phyloP scores from a whole-genome alignment of 2,329 filamentous ascomycete genomes.

The Fusarium stilboides region DNA sequence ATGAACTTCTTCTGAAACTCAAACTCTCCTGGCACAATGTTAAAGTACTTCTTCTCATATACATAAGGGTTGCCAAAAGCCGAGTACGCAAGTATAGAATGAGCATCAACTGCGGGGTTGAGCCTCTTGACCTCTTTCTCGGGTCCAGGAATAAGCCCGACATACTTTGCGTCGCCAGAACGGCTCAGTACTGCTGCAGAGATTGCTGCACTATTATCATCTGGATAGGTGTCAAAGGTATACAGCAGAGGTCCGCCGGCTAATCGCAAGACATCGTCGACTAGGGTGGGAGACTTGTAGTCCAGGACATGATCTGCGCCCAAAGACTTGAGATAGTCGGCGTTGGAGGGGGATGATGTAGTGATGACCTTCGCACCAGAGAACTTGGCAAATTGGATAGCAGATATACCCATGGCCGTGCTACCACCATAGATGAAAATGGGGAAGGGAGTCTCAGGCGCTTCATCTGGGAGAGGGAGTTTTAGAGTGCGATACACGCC shows the following conservation, averaged over 20 bases:
- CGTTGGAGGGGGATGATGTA: constrained; percentile 56
- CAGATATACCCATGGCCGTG: constrained; percentile 69
- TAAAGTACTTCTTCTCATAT: not conserved
- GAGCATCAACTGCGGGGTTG: not conserved
- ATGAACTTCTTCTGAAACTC: constrained; percentile 16
- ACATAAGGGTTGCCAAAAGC: constrained; percentile 10
- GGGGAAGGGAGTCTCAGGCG: constrained; percentile 54
- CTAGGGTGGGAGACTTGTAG: constrained; percentile 54
- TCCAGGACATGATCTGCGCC: constrained; percentile 63
- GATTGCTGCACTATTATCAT: accelerated
- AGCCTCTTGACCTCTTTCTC: not conserved
- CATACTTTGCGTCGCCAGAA: not conserved
- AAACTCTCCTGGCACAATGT: not conserved
- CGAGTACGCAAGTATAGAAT: constrained; percentile 18
- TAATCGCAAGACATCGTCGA: constrained; percentile 41
- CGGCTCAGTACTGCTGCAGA: not conserved
- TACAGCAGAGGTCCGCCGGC: constrained; percentile 35
- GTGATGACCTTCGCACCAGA: constrained; percentile 56
- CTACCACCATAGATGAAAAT: constrained; percentile 63
- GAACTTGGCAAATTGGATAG: constrained; percentile 58
- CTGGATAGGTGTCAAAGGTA: constrained; percentile 6
- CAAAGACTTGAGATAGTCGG: constrained; percentile 52
- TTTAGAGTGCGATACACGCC: constrained; percentile 62
- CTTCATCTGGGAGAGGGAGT: constrained; percentile 61
- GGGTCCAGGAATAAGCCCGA: not conserved